Conservation (phyloP, 2,329 filamentous ascomycete genomes). For the Aspergillus clavatus region DNA sequence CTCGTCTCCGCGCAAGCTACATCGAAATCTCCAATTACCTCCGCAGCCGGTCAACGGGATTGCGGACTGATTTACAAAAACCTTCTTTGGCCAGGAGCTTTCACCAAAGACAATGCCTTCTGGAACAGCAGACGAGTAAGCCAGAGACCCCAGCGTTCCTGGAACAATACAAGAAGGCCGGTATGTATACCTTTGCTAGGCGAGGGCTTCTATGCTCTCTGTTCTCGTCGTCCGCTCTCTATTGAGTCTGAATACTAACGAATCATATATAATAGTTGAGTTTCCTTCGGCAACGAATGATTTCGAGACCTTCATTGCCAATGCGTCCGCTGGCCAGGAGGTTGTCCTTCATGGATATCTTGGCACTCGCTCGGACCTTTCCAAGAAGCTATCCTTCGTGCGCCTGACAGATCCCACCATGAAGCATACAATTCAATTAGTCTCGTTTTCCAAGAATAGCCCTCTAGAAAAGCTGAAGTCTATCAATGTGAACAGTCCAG, state of each 20-base stretch:
- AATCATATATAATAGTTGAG: slow-evolving; percentile 35
- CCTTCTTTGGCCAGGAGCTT: slow-evolving; percentile 14
- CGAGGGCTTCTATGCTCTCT: too few species aligned
- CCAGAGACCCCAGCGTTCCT: slow-evolving; percentile 26
- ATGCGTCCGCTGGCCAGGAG: slow-evolving; percentile 30
- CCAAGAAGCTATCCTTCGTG: slow-evolving; percentile 67
- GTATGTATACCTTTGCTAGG: too few species aligned
- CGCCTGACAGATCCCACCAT: slow-evolving; percentile 48
- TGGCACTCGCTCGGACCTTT: slow-evolving; percentile 61
- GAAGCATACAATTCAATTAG: slow-evolving; percentile 46
- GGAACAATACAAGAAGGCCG: slow-evolving; percentile 44
- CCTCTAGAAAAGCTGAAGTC: slow-evolving; percentile 40
- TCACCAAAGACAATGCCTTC: slow-evolving; percentile 18
- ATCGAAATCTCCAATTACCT: slow-evolving; percentile 37
- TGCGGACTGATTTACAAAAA: slow-evolving; percentile 7
- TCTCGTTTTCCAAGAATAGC: slow-evolving; percentile 40
- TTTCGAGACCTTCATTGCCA: slow-evolving; percentile 31
- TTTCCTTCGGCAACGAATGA: slow-evolving; percentile 45
- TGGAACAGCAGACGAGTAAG: slow-evolving; percentile 14
- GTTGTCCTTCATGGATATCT: slow-evolving; percentile 68
- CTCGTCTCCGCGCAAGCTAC: slow-evolving; percentile 31
- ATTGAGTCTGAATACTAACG: neutral
- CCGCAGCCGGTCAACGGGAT: slow-evolving; percentile 17
- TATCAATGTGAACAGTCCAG: slow-evolving; percentile 50
- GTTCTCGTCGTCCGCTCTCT: neutral